Conservation (phyloP, 208 protist genomes). For the Trypanosoma melophagium region DNA sequence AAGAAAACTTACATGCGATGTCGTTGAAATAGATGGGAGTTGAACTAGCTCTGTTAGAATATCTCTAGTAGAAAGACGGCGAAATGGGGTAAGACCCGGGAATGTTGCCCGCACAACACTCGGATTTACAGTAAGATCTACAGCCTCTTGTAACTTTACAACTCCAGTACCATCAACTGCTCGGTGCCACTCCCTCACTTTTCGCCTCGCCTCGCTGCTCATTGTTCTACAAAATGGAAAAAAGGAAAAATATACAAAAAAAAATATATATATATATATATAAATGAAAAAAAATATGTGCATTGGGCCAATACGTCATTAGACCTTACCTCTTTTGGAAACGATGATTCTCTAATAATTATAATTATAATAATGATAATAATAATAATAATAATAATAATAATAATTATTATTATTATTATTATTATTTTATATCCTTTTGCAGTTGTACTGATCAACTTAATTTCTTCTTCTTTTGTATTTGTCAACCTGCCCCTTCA, state of each 20-base stretch:
- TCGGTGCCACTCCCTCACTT: constrained; percentile 41
- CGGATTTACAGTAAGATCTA: constrained; percentile 47
- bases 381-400: neutral
- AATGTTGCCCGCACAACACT: constrained; percentile 28
- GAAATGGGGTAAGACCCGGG: constrained; percentile 39
- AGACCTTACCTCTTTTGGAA: no score
- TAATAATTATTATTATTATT: neutral
- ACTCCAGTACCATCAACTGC: neutral
- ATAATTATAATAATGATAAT: neutral
- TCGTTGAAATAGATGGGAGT: constrained; percentile 40
- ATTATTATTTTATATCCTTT: neutral
- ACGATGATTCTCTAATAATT: neutral
- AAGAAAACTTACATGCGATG: constrained; percentile 31
- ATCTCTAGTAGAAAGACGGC: constrained; percentile 32
- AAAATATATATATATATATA: constrained; percentile 27
- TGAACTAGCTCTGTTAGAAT: constrained; percentile 34
- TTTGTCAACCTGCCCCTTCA: no score
- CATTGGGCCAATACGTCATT: neutral
- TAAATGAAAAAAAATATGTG: neutral
- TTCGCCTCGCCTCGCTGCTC: constrained; percentile 30
- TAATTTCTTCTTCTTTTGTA: no score
- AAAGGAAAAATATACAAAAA: constrained; percentile 13
- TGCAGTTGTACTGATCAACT: no score
- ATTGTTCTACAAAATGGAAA: constrained; percentile 24
- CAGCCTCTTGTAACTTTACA: constrained; percentile 14